Percentiles rank a stretch among this genome's conserved stretches.
Conservation (phyloP, 1,284 basidiomycete genomes). For the Microbotryum saponariae region DNA sequence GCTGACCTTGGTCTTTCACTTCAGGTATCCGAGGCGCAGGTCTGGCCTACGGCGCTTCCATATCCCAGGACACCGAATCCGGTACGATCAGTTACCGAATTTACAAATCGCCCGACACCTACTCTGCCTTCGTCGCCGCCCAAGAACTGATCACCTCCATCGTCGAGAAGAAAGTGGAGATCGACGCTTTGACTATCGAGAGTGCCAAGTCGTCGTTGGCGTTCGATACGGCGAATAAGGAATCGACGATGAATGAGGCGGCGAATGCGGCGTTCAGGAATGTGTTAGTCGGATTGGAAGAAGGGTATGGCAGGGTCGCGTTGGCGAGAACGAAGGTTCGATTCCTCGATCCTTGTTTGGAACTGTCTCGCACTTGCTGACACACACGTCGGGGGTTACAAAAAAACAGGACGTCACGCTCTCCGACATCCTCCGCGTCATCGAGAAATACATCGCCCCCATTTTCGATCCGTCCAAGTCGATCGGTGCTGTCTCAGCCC, state of each 20-base stretch:
- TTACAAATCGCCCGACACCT: conserved; percentile 70
- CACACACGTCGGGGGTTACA: background rate
- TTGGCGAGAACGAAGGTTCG: conserved; percentile 57
- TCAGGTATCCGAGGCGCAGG: conserved; percentile 72
- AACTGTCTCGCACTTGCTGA: background rate
- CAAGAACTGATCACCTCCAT: conserved; percentile 44
- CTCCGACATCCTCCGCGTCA: conserved; percentile 60
- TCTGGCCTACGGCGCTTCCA: conserved; percentile 83
- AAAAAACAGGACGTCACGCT: conserved; percentile 57
- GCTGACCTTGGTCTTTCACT: background rate
- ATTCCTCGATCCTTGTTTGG: background rate
- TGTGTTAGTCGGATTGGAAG: conserved; percentile 68
- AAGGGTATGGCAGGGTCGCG: conserved; percentile 63
- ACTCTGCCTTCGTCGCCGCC: conserved; percentile 75
- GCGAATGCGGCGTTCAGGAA: conserved; percentile 73
- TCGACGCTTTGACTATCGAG: conserved; percentile 78
- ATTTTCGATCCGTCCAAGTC: conserved; percentile 73
- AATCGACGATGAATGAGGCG: conserved; percentile 79
- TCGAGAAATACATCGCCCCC: conserved; percentile 73
- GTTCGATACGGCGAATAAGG: conserved; percentile 67
- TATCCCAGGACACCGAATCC: conserved; percentile 69
- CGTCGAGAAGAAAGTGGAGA: conserved; percentile 42
- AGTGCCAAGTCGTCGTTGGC: conserved; percentile 88
- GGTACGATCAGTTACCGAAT: conserved; percentile 71
- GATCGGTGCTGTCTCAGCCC: conserved; percentile 71